These are phyloP conservation scores for Hypoxylon rubiginosum DNA, from an alignment of 2,329 filamentous ascomycete species.

Conservation along the genomic window DNA sequence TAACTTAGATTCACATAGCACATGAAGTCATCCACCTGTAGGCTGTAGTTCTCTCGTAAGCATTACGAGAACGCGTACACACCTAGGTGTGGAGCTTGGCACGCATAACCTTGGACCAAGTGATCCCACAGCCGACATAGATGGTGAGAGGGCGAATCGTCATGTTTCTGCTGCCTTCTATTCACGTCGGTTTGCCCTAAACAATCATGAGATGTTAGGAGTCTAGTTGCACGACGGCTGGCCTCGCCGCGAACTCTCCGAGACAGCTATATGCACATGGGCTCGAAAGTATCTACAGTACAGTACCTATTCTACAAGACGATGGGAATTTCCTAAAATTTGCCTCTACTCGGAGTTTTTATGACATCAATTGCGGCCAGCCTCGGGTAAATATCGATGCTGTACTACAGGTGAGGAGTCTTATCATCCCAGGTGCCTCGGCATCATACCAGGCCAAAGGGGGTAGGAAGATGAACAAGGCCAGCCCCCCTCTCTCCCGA, in stretches of 20 bases:
- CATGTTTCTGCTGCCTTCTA: not conserved
- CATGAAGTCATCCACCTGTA: too few species aligned
- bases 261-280: not conserved
- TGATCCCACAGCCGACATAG: not conserved
- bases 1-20: too few species aligned
- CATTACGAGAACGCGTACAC: not conserved
- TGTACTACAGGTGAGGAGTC: too few species aligned
- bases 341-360: not conserved
- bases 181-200: not conserved
- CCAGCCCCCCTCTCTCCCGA: too few species aligned
- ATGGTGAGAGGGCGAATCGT: not conserved
- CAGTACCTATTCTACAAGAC: too few species aligned
- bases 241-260: not conserved
- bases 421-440: too few species aligned
- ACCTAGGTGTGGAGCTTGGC: not conserved
- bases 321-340: not conserved
- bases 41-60: too few species aligned
- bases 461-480: too few species aligned
- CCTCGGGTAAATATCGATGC: not conserved
- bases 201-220: not conserved
- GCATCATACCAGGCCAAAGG: too few species aligned
- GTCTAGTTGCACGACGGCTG: not conserved
- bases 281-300: too few species aligned
- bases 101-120: not conserved
- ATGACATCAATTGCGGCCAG: not conserved